Base-by-base conservation (phyloP, 2,329 filamentous ascomycete genomes). In the Cordyceps sp. region DNA sequence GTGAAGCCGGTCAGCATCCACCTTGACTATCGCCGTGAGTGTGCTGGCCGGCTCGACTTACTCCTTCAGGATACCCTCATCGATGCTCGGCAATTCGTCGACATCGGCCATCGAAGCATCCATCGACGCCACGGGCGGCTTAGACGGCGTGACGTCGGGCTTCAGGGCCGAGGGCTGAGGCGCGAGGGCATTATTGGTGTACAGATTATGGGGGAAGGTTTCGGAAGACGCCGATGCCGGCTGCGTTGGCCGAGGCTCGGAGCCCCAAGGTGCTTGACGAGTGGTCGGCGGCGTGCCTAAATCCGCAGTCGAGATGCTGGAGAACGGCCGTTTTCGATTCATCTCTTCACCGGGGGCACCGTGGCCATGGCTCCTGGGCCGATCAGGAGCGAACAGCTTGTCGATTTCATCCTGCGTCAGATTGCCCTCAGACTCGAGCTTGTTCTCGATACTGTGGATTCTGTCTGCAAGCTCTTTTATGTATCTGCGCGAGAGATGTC, bases 381-480 rank as follows among this genome's bases (percentile, higher is more conserved):
- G 43, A 15, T 56, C 54, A 4, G 52, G 40, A 12, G 45, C 47
- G 28, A 58, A 55, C 10, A 58, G 44, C 29, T 52, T 49, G 24
- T 67, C 62, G n/a, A 66, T 52, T n/a, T 57, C 52, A 33, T 63
- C 60, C 33, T 60, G 55, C 26, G 52, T 59, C 35, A 53, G 45
- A 26, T 45, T 56, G 36, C 53, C 52, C 21, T 69, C 65, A 8
- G 58, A 62, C 26, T 66, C 69, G 35, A 90, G 72, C 47, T 83
- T 80, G 41, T 77, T 79, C 49, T 93, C 85, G 29, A 93, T 76
- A 27, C 71, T 77, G 44, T 86, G 75, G 36, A 93, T 73, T 18
- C 85, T 67, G 48, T 93, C 84, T 17, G 84, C 83, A 16, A 93
- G 67, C 52, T 93, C 84, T 50, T 92, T 93, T 51, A 93, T 93